phyloP scores from a whole-genome alignment of 441 rosid species.

The Bruguiera hainesii region DNA sequence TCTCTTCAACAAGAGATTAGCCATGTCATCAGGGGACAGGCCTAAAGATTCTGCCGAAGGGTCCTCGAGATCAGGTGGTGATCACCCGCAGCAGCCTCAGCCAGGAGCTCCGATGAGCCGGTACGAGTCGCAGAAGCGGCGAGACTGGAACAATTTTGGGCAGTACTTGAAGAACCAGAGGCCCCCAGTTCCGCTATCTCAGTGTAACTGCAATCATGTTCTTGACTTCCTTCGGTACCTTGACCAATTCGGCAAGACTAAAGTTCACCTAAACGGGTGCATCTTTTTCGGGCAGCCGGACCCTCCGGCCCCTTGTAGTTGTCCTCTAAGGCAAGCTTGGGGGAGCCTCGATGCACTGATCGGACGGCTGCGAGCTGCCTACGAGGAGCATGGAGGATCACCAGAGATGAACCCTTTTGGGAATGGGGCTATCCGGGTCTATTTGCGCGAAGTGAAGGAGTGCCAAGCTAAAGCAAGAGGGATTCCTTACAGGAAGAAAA shows the following conservation, averaged over 20 bases:
- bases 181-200: slow-evolving; percentile 69
- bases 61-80: slow-evolving; percentile 48
- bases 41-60: slow-evolving; percentile 38
- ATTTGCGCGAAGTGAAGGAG: slow-evolving; percentile 74
- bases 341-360: slow-evolving; percentile 92
- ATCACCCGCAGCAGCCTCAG: slow-evolving; percentile 21
- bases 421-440: slow-evolving; percentile 65
- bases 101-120: slow-evolving; percentile 52
- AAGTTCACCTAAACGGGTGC: slow-evolving; percentile 73
- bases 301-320: slow-evolving; percentile 76
- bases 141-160: slow-evolving; percentile 91
- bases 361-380: slow-evolving; percentile 84
- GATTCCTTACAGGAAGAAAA: slow-evolving; percentile 84
- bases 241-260: slow-evolving; percentile 85
- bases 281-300: slow-evolving; percentile 76
- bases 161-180: slow-evolving; percentile 80
- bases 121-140: slow-evolving; percentile 76
- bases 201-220: slow-evolving; percentile 66
- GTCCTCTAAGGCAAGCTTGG: slow-evolving; percentile 91
- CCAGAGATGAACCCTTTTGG: slow-evolving; percentile 85
- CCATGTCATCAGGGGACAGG: slow-evolving; percentile 39
- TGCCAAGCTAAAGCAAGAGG: slow-evolving; percentile 85
- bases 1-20: slow-evolving; percentile 9
- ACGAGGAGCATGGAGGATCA: slow-evolving; percentile 77
- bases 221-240: slow-evolving; percentile 78